Base-by-base conservation (phyloP, 1,284 basidiomycete species). In the Mycosarcoma mackinlayi region DNA sequence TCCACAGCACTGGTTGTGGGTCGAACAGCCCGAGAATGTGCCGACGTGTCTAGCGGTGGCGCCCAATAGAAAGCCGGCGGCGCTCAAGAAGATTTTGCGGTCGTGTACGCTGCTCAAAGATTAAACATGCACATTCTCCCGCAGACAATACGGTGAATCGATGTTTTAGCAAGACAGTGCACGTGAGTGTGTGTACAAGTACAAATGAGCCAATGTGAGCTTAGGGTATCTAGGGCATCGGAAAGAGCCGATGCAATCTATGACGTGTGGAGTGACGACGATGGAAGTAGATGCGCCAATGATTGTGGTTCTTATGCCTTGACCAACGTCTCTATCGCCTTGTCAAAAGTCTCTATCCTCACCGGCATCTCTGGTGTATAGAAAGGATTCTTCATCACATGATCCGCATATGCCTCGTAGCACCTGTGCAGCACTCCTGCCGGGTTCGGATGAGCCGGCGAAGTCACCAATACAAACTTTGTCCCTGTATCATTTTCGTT, bases 301-400 rank as follows among this genome's bases (percentile, higher is more conserved):
- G 24, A 19, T 11, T 16, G 38, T 2, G 3, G 9, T 11, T 18
- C 2, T 51, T 35, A 72, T 7, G 49, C 41, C 47, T 70, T 77
- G 44, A 78, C 56, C 3, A 81, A 45, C n/a, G 38, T 39, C 31
- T 77, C 73, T 16, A 81, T 53, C 88, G 86, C 71, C 11, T 69
- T 85, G 79, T 98, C 95, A 79, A 98, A 98, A 9, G 88, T 89
- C 75, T 94, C 91, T 49, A 88, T 92, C 46, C 95, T 89, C 73
- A 98, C 95, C 1, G 96, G 96, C 95, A 98, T 98, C 84, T 98
- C 96, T 24, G 92, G 91, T 4, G 93, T 96, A 83, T 98, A 94
- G 85, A 98, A 99, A 1, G 96, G 96, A 81, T 98, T 98, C 86
- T 98, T 98, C 93, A 97, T 96, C 52, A 96, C 94, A 5, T 91